phyloP scores from a whole-genome alignment of 1,284 basidiomycete species.

The Boletus smithii region DNA sequence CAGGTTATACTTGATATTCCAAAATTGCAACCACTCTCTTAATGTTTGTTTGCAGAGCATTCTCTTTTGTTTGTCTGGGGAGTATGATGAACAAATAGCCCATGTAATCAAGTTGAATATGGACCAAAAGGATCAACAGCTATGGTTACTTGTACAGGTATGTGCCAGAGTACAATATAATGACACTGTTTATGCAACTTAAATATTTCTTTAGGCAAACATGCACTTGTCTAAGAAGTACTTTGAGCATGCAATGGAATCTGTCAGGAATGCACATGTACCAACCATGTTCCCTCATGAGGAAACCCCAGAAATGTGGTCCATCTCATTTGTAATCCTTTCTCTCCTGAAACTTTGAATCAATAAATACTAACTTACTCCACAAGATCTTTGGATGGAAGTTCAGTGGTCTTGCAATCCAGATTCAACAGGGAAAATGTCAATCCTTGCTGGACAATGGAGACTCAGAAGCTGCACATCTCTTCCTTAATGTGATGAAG shows the following conservation, averaged over 20 bases:
- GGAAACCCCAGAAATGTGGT: conserved; percentile 4
- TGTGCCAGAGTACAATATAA: not conserved
- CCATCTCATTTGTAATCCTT: conserved; percentile 1
- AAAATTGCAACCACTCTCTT: not conserved
- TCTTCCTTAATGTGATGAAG: not conserved
- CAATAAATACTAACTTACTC: not conserved
- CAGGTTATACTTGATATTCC: not conserved
- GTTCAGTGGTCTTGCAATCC: conserved; percentile 5
- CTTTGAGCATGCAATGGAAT: not conserved
- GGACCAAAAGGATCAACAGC: not conserved
- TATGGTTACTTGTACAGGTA: conserved; percentile 4
- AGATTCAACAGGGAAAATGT: conserved; percentile 6
- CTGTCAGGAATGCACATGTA: not conserved
- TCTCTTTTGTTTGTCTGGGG: conserved; percentile 1
- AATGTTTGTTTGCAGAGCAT: not conserved
- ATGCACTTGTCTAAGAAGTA: not conserved
- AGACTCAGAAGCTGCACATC: not conserved
- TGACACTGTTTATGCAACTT: not conserved
- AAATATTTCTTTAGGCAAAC: not conserved
- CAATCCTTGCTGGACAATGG: not conserved
- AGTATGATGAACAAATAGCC: not conserved
- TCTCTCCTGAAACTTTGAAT: not conserved
- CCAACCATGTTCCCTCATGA: not conserved
- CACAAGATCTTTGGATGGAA: conserved; percentile 10
- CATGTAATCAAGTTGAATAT: not conserved